A percentile compares a stretch with the other conserved stretches of the same genome.
phyloP scores from a whole-genome alignment of 441 rosid species.

The Isatis lusitanica region DNA sequence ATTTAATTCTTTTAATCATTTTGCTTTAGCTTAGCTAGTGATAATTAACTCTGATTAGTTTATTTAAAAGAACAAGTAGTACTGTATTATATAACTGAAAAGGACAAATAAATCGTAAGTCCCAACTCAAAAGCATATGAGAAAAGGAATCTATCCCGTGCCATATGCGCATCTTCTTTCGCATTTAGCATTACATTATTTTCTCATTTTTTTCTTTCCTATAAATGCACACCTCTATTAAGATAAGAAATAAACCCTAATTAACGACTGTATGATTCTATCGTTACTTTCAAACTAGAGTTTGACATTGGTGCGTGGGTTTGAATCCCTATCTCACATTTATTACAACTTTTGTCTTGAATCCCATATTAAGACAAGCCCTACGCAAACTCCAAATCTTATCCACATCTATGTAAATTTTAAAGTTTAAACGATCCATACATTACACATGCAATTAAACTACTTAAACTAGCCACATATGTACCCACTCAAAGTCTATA shows the following conservation, averaged over 20 bases:
- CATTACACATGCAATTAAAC: constrained; percentile 24
- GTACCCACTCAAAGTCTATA: not conserved
- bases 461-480: not conserved
- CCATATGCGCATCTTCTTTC: constrained; percentile 32
- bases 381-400: constrained; percentile 21
- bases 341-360: constrained; percentile 15
- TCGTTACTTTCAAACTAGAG: constrained; percentile 27
- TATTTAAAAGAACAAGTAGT: not conserved
- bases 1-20: constrained; percentile 31
- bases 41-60: constrained; percentile 22
- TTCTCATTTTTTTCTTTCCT: not conserved
- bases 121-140: constrained; percentile 40
- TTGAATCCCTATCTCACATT: constrained; percentile 29
- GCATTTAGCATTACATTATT: not conserved
- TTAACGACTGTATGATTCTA: constrained; percentile 3
- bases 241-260: constrained; percentile 17
- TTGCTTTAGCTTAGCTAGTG: constrained; percentile 5
- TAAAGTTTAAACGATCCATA: not conserved
- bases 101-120: constrained; percentile 19
- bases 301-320: constrained; percentile 26
- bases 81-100: constrained; percentile 5
- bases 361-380: constrained; percentile 7
- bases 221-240: not conserved
- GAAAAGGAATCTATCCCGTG: constrained; percentile 26
- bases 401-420: constrained; percentile 23